phyloP scores from a whole-genome alignment of 139 green algal genomes.

The Chlorella vulgaris region DNA sequence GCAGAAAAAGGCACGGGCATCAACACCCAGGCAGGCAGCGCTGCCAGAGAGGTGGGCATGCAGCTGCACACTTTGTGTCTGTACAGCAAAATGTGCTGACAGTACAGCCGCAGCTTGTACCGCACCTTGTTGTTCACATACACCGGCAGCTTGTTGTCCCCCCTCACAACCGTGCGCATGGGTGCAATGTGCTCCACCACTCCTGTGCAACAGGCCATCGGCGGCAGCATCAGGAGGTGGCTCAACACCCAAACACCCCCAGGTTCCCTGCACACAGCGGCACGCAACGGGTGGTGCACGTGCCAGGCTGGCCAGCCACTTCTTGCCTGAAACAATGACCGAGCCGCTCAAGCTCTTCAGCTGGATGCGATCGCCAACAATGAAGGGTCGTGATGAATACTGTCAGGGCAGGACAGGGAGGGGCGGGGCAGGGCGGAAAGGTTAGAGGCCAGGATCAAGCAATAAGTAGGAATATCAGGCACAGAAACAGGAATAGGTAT shows the following conservation, averaged over 20 bases:
- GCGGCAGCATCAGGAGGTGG: neutral
- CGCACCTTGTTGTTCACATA: conserved; percentile 44
- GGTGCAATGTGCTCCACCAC: conserved; percentile 52
- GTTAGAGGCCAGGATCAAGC: neutral
- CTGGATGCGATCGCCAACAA: conserved; percentile 57
- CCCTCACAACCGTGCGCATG: conserved; percentile 52
- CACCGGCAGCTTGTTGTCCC: conserved; percentile 45
- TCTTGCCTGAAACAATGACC: conserved; percentile 13
- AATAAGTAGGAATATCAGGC: neutral
- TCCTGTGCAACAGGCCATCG: no score
- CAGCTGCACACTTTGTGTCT: no score
- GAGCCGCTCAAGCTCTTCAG: conserved; percentile 46
- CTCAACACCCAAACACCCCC: neutral
- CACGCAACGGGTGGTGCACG: neutral
- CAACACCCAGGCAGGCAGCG: no score
- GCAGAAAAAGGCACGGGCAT: no score
- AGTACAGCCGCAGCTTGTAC: neutral
- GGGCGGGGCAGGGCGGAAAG: neutral
- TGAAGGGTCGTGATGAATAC: conserved; percentile 54
- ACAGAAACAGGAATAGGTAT: neutral
- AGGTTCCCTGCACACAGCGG: neutral
- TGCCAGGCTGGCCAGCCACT: neutral
- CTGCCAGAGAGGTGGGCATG: neutral
- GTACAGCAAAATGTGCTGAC: no score
- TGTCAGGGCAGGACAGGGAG: neutral